phyloP scores from a whole-genome alignment of 2,329 filamentous ascomycete genomes.

The Sporothrix pseudoabietina region DNA sequence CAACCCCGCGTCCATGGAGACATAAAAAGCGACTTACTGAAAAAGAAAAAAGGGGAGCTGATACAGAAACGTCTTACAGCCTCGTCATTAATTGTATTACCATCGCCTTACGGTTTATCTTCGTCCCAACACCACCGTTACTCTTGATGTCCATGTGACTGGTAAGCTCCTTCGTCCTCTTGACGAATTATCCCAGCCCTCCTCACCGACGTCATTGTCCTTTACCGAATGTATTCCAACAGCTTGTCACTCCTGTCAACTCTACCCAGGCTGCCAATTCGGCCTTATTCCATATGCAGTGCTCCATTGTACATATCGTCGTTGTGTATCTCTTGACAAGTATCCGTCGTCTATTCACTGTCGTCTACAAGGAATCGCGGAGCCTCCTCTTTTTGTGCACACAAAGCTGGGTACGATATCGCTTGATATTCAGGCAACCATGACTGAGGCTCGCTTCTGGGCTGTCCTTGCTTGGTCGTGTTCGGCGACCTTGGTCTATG shows the following conservation, averaged over 20 bases:
- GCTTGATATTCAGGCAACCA: background rate
- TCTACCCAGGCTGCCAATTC: background rate
- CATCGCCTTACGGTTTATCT: background rate
- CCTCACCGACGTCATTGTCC: background rate
- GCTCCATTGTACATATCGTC: background rate
- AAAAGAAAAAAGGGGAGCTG: no score
- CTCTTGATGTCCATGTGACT: background rate
- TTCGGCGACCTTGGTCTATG: background rate
- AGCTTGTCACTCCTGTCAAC: slow-evolving; percentile 3
- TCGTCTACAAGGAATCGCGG: background rate
- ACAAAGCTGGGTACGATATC: background rate
- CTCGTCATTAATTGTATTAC: background rate
- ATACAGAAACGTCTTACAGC: background rate
- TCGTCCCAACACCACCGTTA: background rate
- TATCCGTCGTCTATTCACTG: background rate
- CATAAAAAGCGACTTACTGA: background rate
- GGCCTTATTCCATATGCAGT: background rate
- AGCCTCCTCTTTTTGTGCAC: background rate
- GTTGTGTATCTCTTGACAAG: background rate
- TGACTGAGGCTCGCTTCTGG: background rate
- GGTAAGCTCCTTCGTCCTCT: background rate
- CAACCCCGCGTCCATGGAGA: background rate
- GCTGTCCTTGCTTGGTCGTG: background rate
- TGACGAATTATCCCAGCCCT: background rate
- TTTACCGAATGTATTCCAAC: background rate